Conservation (phyloP, 805 yeast species). For the Kregervanrija pseudodelftensis region DNA sequence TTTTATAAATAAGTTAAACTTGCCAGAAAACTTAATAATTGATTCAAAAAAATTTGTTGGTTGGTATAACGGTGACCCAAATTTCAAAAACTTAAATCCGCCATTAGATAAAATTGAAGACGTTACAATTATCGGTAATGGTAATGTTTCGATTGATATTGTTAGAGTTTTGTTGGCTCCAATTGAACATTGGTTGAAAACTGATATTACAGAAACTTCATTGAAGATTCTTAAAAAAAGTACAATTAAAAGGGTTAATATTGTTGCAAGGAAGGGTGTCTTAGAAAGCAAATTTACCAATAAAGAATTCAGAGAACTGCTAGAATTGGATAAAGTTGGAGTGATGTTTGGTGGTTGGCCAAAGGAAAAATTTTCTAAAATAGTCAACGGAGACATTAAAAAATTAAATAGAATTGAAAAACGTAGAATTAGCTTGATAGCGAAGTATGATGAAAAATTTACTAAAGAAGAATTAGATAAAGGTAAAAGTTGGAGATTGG, state of each 20-base stretch:
- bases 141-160: conserved; percentile 91
- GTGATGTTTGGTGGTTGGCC: conserved; percentile 41
- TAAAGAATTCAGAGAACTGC: conserved; percentile 81
- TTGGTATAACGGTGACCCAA: conserved; percentile 94
- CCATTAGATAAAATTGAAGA: conserved; percentile 53
- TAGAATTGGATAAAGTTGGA: conserved; percentile 48
- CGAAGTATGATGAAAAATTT: conserved; percentile 34
- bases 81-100: conserved; percentile 39
- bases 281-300: conserved; percentile 85
- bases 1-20: conserved; percentile 28
- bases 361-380: conserved; percentile 29
- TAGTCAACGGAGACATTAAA: conserved; percentile 16
- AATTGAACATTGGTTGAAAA: conserved; percentile 46
- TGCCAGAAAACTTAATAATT: conserved; percentile 35
- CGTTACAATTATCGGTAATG: conserved; percentile 89
- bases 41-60: conserved; percentile 84
- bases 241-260: conserved; percentile 53
- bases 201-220: conserved; percentile 70
- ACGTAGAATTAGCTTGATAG: conserved; percentile 57
- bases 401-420: conserved; percentile 48
- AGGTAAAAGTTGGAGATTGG: conserved; percentile 51
- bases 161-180: conserved; percentile 71
- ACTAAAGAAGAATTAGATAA: conserved; percentile 3
- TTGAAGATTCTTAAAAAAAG: conserved; percentile 43
- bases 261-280: conserved; percentile 83